Percentiles rank a stretch among this genome's conserved stretches.
phyloP scores from a whole-genome alignment of 2,329 filamentous ascomycete species.

The Fusarium verticillioides region DNA sequence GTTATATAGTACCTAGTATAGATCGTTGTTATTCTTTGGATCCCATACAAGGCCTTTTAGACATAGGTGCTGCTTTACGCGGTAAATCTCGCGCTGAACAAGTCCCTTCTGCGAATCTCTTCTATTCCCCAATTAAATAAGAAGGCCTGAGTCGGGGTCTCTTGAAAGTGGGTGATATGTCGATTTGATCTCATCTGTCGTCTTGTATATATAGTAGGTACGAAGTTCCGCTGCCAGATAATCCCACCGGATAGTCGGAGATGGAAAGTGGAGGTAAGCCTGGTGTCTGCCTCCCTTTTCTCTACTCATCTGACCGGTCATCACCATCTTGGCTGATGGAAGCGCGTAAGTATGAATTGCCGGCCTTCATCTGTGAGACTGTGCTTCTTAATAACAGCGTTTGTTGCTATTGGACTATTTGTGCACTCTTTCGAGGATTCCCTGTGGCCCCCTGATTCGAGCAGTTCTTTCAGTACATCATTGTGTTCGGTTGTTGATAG shows the following conservation, averaged over 20 bases:
- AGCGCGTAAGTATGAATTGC: fast-evolving
- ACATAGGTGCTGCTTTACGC: too few relatives aligned
- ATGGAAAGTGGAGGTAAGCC: background rate
- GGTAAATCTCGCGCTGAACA: background rate
- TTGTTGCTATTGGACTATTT: background rate
- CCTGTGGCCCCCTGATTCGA: too few relatives aligned
- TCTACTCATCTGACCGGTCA: background rate
- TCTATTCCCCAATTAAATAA: too few relatives aligned
- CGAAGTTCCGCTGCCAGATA: background rate
- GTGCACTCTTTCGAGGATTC: background rate
- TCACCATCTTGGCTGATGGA: background rate
- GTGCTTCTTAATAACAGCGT: background rate
- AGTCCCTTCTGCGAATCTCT: too few relatives aligned
- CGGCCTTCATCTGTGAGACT: background rate
- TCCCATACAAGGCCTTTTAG: background rate
- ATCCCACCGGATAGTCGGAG: background rate
- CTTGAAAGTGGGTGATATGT: background rate
- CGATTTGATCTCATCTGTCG: background rate
- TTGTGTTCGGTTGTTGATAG: too few relatives aligned
- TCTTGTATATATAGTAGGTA: too few relatives aligned
- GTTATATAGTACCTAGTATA: fast-evolving
- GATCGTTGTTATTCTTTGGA: background rate
- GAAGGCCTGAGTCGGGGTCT: background rate
- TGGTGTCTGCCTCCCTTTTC: background rate
- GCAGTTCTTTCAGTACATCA: too few relatives aligned